Evolutionary conservation across 1,284 basidiomycete genomes (phyloP).

Genomic region (Bjerkandera adusta): DNA sequence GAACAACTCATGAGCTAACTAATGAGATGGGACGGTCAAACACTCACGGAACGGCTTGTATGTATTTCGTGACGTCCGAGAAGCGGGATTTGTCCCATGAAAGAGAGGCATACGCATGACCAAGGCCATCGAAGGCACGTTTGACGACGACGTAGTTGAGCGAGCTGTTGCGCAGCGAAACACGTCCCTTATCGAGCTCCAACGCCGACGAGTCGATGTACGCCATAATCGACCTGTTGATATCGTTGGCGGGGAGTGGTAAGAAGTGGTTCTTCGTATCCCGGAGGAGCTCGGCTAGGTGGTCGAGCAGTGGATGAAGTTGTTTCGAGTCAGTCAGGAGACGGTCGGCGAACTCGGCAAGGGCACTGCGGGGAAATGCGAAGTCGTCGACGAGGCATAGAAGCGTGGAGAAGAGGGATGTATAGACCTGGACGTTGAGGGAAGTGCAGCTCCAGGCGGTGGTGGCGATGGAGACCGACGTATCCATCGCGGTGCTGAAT

Average conservation of each 20-base stretch:
- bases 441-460: slow-evolving; percentile 15
- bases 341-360: slow-evolving; percentile 13
- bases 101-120: slow-evolving; percentile 17
- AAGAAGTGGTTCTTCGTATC: slow-evolving; percentile 14
- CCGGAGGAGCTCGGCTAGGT: slow-evolving; percentile 11
- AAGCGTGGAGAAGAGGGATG: slow-evolving; percentile 16
- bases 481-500: too few species aligned
- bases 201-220: slow-evolving; percentile 17
- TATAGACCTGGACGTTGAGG: slow-evolving; percentile 15
- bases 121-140: slow-evolving; percentile 13
- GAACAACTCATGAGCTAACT: background rate
- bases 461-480: slow-evolving; percentile 14
- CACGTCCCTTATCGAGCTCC: slow-evolving; percentile 11
- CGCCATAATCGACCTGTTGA: slow-evolving; percentile 12
- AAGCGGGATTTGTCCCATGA: slow-evolving; percentile 17
- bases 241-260: slow-evolving; percentile 14
- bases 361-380: slow-evolving; percentile 9
- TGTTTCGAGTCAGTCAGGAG: slow-evolving; percentile 15
- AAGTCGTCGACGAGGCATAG: slow-evolving; percentile 13
- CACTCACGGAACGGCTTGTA: slow-evolving; percentile 18
- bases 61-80: slow-evolving; percentile 13
- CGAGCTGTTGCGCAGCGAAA: background rate
- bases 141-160: slow-evolving; percentile 14
- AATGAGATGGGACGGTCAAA: background rate
- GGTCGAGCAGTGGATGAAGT: slow-evolving; percentile 13